These are phyloP conservation scores for Aspergillus japonicus DNA, from an alignment of 2,329 filamentous ascomycete species.

Conservation along the genomic window DNA sequence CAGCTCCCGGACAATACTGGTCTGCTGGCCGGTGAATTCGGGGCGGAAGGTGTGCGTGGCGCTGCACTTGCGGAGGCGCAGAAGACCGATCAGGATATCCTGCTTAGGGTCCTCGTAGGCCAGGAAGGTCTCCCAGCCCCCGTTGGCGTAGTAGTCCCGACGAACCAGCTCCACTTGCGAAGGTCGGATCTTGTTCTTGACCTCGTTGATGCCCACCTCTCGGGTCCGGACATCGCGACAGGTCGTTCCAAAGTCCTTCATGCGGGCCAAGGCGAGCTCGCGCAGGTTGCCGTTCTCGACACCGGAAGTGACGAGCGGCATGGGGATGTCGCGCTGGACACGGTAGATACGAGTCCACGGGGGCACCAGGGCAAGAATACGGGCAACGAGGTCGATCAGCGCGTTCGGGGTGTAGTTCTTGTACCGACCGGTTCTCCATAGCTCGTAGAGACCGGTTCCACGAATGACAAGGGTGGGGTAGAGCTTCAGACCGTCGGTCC, in stretches of 20 bases:
- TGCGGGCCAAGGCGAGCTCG: constrained; percentile 88
- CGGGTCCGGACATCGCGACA: constrained; percentile 95
- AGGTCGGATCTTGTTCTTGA: constrained; percentile 96
- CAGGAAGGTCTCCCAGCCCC: constrained; percentile 97
- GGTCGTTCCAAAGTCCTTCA: constrained; percentile 98
- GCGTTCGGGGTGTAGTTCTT: constrained; percentile 99
- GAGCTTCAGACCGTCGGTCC: constrained; percentile 95
- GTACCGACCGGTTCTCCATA: constrained; percentile 95
- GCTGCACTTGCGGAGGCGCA: constrained; percentile 87
- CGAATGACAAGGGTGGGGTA: constrained; percentile 97
- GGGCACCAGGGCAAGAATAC: constrained; percentile 91
- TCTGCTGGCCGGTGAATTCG: constrained; percentile 81
- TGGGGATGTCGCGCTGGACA: constrained; percentile 98
- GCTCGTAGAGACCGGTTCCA: constrained; percentile 91
- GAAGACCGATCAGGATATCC: constrained; percentile 89
- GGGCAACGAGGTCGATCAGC: constrained; percentile 88
- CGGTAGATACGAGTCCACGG: constrained; percentile 99
- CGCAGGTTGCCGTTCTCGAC: constrained; percentile 97
- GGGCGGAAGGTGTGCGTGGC: constrained; percentile 87
- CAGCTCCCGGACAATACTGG: constrained; percentile 87
- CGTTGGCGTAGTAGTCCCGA: constrained; percentile 91
- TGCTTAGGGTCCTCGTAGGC: constrained; percentile 98
- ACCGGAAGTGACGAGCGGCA: constrained; percentile 97
- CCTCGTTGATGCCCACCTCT: constrained; percentile 97
- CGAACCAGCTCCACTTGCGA: constrained; percentile 94